These are phyloP conservation scores for Backusella westeae DNA, from an alignment of 192 early-diverging fungal genomes.

Conservation along the genomic window DNA sequence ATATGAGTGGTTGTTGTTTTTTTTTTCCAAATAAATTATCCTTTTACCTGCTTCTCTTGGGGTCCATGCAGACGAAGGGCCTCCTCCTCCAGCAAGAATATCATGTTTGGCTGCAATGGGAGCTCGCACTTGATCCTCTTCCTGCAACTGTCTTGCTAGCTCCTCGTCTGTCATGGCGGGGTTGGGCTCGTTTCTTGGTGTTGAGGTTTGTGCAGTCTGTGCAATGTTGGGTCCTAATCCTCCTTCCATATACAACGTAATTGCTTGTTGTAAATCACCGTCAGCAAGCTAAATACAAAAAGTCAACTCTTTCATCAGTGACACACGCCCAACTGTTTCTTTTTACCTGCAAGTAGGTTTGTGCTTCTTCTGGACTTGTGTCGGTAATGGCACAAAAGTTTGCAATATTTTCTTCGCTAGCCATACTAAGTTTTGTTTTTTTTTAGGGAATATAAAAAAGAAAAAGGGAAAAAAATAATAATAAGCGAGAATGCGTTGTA, in stretches of 20 bases:
- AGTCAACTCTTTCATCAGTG: background rate
- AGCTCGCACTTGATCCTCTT: conserved; percentile 59
- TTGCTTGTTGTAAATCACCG: conserved; percentile 70
- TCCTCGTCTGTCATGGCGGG: conserved; percentile 45
- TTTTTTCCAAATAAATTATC: background rate
- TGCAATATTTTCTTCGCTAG: conserved; percentile 26
- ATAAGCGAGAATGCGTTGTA: background rate
- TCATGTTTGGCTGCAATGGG: conserved; percentile 84
- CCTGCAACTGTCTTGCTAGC: conserved; percentile 46
- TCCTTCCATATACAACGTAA: conserved; percentile 83
- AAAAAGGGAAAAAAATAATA: background rate
- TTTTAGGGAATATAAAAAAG: background rate
- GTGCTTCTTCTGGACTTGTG: conserved; percentile 67
- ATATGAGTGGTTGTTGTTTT: background rate
- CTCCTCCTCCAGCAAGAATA: conserved; percentile 62
- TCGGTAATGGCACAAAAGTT: conserved; percentile 73
- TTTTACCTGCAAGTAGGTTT: conserved; percentile 64
- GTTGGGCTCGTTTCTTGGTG: conserved; percentile 17
- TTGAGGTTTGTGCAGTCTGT: conserved; percentile 28
- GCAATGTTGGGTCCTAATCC: conserved; percentile 43
- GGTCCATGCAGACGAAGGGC: background rate
- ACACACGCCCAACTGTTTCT: background rate
- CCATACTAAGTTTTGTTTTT: background rate
- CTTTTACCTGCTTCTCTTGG: background rate
- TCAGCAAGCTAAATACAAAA: conserved; percentile 66